Conservation (phyloP, 1,139 yeast species). For the Lodderomyces jiufengensis region DNA sequence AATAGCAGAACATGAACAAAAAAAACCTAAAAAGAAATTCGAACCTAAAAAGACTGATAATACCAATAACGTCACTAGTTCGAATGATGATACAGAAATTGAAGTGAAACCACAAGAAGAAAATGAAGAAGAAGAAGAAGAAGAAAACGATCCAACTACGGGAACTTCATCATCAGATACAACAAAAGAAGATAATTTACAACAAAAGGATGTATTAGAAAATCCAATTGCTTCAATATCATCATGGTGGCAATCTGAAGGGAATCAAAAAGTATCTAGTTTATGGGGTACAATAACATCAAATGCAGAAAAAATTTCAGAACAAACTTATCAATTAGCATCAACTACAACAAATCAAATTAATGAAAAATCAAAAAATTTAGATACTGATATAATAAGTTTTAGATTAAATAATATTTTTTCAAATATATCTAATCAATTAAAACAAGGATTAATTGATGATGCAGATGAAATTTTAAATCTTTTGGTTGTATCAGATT, state of each 20-base stretch:
- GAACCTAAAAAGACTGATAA: conserved; percentile 24
- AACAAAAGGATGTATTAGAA: conserved; percentile 5
- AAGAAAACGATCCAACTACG: conserved; percentile 12
- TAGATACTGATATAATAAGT: conserved; percentile 31
- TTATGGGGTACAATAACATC: conserved; percentile 59
- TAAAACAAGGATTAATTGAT: conserved; percentile 62
- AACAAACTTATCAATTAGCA: conserved; percentile 43
- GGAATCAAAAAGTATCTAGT: conserved; percentile 69
- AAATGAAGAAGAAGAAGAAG: conserved; percentile 6
- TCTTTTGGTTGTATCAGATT: conserved; percentile 66
- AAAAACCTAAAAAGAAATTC: conserved; percentile 17
- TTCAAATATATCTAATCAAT: conserved; percentile 38
- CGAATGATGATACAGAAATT: background rate
- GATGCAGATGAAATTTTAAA: conserved; percentile 56
- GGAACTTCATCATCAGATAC: conserved; percentile 8
- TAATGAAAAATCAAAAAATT: conserved; percentile 37
- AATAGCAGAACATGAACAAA: conserved; percentile 50
- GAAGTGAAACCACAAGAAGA: conserved; percentile 1
- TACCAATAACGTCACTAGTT: background rate
- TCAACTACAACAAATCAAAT: conserved; percentile 41
- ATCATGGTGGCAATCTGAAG: conserved; percentile 79
- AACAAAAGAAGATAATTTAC: conserved; percentile 11
- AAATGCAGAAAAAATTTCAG: conserved; percentile 41
- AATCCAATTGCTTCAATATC: conserved; percentile 72
- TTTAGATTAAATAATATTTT: conserved; percentile 35